These are phyloP conservation scores for Wickerhamomyces rabaulensis DNA, from an alignment of 805 yeast genomes.

Conservation along the genomic window DNA sequence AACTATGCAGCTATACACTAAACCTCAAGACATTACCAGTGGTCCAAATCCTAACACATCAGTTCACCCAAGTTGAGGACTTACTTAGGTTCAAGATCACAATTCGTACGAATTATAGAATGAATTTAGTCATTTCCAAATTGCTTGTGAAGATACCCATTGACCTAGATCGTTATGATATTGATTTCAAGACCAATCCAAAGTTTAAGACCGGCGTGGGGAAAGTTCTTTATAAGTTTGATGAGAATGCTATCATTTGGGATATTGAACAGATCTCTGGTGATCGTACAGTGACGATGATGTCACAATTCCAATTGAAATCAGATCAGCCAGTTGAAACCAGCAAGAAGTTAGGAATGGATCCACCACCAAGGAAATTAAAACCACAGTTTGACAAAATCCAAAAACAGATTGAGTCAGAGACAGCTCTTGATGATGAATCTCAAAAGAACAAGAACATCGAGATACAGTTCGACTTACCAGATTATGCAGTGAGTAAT, in stretches of 20 bases:
- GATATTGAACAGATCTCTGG: conserved; percentile 64
- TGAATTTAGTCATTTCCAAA: conserved; percentile 54
- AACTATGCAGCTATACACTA: conserved; percentile 38
- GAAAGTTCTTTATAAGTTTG: conserved; percentile 64
- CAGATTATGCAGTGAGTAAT: conserved; percentile 61
- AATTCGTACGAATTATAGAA: conserved; percentile 57
- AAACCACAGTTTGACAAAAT: conserved; percentile 21
- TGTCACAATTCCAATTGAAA: conserved; percentile 40
- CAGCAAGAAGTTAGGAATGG: conserved; percentile 15
- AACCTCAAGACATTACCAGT: conserved; percentile 31
- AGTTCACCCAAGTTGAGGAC: not conserved
- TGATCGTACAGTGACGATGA: conserved; percentile 46
- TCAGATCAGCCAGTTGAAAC: conserved; percentile 10
- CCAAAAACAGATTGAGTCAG: conserved; percentile 2
- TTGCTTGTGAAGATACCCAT: conserved; percentile 61
- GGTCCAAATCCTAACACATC: conserved; percentile 1
- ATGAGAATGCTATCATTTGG: conserved; percentile 70
- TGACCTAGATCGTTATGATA: conserved; percentile 32
- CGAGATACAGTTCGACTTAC: conserved; percentile 56
- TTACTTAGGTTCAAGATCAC: conserved; percentile 6
- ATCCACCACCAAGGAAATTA: conserved; percentile 21
- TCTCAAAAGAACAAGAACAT: conserved; percentile 26
- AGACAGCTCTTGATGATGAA: not conserved
- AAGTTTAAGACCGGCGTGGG: conserved; percentile 72
- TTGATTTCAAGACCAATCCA: conserved; percentile 45